phyloP scores from a whole-genome alignment of 2,329 filamentous ascomycete species.

The Aspergillus ochraceoroseus region DNA sequence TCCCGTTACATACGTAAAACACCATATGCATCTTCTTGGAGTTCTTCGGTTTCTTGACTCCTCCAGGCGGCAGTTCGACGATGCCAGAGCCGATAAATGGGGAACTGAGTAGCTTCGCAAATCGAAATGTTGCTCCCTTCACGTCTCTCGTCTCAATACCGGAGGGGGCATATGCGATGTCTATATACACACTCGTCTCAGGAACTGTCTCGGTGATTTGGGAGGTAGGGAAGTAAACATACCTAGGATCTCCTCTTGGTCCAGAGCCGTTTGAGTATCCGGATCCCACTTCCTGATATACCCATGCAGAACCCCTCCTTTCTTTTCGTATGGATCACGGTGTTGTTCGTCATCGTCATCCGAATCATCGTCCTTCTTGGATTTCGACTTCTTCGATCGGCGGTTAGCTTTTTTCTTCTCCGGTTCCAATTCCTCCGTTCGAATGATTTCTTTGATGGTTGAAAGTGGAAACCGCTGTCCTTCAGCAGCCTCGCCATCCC shows the following conservation, averaged over 20 bases:
- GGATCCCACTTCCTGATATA: conserved; percentile 44
- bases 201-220: neutral
- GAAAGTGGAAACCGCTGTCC: conserved; percentile 59
- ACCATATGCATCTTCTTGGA: conserved; percentile 94
- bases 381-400: conserved; percentile 29
- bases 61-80: conserved; percentile 77
- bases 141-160: conserved; percentile 57
- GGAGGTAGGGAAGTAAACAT: conserved; percentile 8
- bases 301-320: conserved; percentile 42
- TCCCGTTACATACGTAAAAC: conserved; percentile 83
- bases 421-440: conserved; percentile 59
- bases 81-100: conserved; percentile 87
- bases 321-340: conserved; percentile 44
- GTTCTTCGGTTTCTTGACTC: conserved; percentile 86
- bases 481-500: conserved; percentile 54
- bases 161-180: conserved; percentile 56
- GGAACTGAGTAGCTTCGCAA: conserved; percentile 78
- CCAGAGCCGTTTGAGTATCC: conserved; percentile 34
- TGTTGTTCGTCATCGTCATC: conserved; percentile 39
- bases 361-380: conserved; percentile 37
- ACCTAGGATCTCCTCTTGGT: conserved; percentile 43
- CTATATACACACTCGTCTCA: conserved; percentile 32
- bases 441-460: conserved; percentile 71
- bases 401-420: conserved; percentile 21
- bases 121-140: conserved; percentile 68